Evolutionary conservation across 345 rosid species (phyloP), one percentile per base, ranked within the genome.

Genomic region (Erysimum cheiranthoides): DNA sequence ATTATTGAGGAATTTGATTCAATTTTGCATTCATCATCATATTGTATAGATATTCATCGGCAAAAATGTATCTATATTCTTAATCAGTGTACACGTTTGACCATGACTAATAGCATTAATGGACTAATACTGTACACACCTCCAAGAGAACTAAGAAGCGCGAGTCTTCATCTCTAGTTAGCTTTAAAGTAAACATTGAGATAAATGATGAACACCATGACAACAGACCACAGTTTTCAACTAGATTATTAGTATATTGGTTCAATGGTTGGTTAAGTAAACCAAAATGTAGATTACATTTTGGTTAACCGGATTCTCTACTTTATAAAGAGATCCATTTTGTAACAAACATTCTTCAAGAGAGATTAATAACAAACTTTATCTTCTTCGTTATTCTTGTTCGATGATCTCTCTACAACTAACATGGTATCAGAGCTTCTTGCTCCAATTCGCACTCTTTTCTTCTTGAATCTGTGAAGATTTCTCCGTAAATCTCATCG

Each of bases 131-230:
- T 38, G 61, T 71, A 58, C 80, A 62, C 14, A 94, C 98, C 93
- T 92, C 86, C 74, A 84, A 57, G 51, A 88, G 78, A 66, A 77
- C 74, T 67, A 79, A 66, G 82, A 92, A 79, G 68, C 73, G 88
- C 51, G 69, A 39, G 39, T 76, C 81, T 54, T 78, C 86, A 6
- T 81, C 84, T 81, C 60, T 79, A 80, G 62, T 68, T 49, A 75
- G 80, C 72, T 66, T 78, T 60, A 58, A 60, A 68, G 71, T 69
- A 76, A 71, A 72, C 46, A 32, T 70, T 36, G 88, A 78, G 59
- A 92, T 73, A 45, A 80, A 63, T 72, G 96, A 82, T 70, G 98
- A 92, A 67, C 89, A 78, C 93, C 91, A 92, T 14, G 93, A 83
- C 61, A 94, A 77, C 30, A 94, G 79, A 66, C 89, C 90, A 67